Base-by-base conservation (phyloP, 2,329 filamentous ascomycete species). In the Exophiala oligosperma region DNA sequence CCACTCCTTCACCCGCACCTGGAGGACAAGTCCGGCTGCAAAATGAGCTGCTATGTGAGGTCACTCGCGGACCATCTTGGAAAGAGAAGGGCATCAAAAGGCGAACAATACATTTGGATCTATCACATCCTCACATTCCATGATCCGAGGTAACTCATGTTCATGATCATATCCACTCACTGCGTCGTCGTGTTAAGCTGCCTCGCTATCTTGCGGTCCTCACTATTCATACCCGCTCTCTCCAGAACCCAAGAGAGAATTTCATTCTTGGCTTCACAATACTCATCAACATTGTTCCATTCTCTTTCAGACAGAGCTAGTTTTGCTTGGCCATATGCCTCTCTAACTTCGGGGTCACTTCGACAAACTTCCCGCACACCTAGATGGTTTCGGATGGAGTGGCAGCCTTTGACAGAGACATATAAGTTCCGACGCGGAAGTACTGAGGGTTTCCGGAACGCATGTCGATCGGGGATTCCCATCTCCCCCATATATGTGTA, bases 401-500 rank as follows among this genome's bases (percentile, higher is more conserved):
- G 53, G 28, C 69, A 68, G 1, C 69, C 71, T 11, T 74, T 69
- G 8, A 75, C 58, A 41, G 70, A 71, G 0, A 76, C 63, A 61
- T 75, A 77, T 3, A 73, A 66, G 57, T 76, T 75, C 44, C 71
- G 64, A 5, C 66, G 57, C 7, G 61, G 35, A 11, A 53, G 35
- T n/a, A 67, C 67, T 26, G 68, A 67, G 23, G 70, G 70, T 48
- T 72, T 66, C 44, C 69, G 67, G 23, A 76, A 66, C 2, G 65
- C 68, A 56, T 72, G 69, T 5, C 74, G 71, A 49, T 72, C 73
- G 9, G 63, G 59, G 6, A 75, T 68, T 3, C 71, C 71, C 21
- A 70, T 64, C 49, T 76, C 73, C 23, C 73, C 73, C 14, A 70
- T 60, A 59, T 76, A 69, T 11, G 60, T 60, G 57, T 76, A 76